Conservation (phyloP, 345 rosid genomes). For the Eutrema japonicum region DNA sequence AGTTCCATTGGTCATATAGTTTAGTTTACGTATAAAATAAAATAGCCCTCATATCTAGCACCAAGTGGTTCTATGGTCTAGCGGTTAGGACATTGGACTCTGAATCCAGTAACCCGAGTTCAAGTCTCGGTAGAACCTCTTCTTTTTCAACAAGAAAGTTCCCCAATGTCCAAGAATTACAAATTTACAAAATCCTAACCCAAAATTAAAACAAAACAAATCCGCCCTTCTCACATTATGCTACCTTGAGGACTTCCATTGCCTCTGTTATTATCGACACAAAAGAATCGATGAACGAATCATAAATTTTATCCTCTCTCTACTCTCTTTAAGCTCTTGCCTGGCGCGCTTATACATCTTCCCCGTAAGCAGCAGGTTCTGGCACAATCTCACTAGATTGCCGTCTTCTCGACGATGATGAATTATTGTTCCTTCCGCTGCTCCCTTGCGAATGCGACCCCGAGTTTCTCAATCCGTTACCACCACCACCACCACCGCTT, state of each 20-base stretch:
- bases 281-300: constrained; percentile 57
- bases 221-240: constrained; percentile 25
- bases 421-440: constrained; percentile 59
- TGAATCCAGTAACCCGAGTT: constrained; percentile 97
- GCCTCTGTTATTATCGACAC: constrained; percentile 47
- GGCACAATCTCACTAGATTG: constrained; percentile 91
- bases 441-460: constrained; percentile 91
- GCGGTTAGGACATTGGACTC: constrained; percentile 93
- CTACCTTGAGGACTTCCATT: constrained; percentile 40
- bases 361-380: constrained; percentile 56
- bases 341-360: constrained; percentile 50
- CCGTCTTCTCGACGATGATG: constrained; percentile 79
- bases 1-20: too few relatives aligned
- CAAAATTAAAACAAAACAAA: neutral
- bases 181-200: constrained; percentile 35
- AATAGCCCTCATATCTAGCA: neutral
- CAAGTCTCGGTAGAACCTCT: constrained; percentile 85
- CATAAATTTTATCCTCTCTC: constrained; percentile 21
- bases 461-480: constrained; percentile 69
- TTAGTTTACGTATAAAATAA: too few relatives aligned
- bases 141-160: constrained; percentile 17
- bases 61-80: constrained; percentile 72
- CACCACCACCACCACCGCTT: constrained; percentile 56
- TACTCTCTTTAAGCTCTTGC: neutral
- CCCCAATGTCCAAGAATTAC: constrained; percentile 37